Base-by-base conservation (phyloP, 2,329 filamentous ascomycete genomes). In the Aspergillus novofumigatus region DNA sequence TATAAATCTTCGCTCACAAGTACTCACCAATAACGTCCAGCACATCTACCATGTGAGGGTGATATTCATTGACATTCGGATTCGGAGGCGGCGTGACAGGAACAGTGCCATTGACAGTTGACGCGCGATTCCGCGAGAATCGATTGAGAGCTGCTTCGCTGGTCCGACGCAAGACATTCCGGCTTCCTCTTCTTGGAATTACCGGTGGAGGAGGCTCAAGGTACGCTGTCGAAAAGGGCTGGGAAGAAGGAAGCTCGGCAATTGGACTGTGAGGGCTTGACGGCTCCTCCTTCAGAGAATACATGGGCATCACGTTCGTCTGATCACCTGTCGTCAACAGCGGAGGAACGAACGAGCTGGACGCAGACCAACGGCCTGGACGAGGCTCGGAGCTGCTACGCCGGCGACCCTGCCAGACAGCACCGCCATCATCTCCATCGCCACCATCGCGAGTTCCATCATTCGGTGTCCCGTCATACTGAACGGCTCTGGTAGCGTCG, bases 1-100 rank as follows among this genome's bases (percentile, higher is more conserved):
- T 20, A 8, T 47, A 38, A 11, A 56, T 35, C 11, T 14, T 10
- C 21, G 47, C 41, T 17, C 17, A 49, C n/a, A 23, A 35, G 26
- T 53, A 72, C 82, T 59, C 78, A 88, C 86, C 86, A 61, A 90
- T 79, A 32, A 88, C 83, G 73, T 90, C 87, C 51, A 90, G 74
- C 17, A 89, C 74, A 70, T 89, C 86, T 6, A 89, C 86, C 62
- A 90, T 78, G 61, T 83, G 80, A 10, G 81, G 73, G 26, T 84
- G 82, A 65, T 89, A 88, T 59, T 88, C 81, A 49, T 71, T 61
- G 52, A 56, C 53, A 44, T 26, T 10, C 35, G 25, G 49, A 41
- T 3, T 59, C 55, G 26, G 58, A 47, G 44, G 44, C 44, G 44
- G 44, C 44, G 44, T 23, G 21, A 47, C 56, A 25, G 68, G 62